Conservation (phyloP, 2,329 filamentous ascomycete genomes). For the Alternaria longipes region DNA sequence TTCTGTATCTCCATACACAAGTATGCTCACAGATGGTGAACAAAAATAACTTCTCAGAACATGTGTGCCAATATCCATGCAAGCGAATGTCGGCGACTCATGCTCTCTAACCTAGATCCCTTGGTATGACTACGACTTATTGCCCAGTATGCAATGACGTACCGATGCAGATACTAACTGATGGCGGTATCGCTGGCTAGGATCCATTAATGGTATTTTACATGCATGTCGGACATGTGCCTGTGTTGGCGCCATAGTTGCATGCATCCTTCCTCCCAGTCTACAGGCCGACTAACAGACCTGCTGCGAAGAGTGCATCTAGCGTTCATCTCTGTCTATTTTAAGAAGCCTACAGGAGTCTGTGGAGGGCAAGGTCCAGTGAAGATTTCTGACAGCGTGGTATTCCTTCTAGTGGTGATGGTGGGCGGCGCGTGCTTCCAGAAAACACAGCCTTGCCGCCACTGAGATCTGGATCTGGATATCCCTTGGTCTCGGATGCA, state of each 20-base stretch:
- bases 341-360: neutral
- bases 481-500: constrained; percentile 10
- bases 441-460: constrained; percentile 2
- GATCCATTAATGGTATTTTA: neutral
- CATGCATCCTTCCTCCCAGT: neutral
- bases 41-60: neutral
- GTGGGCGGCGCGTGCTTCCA: neutral
- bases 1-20: neutral
- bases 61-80: neutral
- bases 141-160: neutral
- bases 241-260: constrained; percentile 1
- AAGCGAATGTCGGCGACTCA: neutral
- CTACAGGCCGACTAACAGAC: neutral
- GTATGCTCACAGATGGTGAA: neutral
- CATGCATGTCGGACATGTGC: neutral
- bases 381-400: neutral
- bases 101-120: neutral
- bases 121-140: neutral
- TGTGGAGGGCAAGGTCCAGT: neutral
- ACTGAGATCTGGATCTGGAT: neutral
- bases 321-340: constrained; percentile 3
- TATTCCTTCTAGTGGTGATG: neutral
- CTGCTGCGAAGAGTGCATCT: neutral
- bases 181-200: neutral
- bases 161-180: neutral